Conservation (phyloP, 1,284 basidiomycete genomes). For the Ceratobasidium sp. region DNA sequence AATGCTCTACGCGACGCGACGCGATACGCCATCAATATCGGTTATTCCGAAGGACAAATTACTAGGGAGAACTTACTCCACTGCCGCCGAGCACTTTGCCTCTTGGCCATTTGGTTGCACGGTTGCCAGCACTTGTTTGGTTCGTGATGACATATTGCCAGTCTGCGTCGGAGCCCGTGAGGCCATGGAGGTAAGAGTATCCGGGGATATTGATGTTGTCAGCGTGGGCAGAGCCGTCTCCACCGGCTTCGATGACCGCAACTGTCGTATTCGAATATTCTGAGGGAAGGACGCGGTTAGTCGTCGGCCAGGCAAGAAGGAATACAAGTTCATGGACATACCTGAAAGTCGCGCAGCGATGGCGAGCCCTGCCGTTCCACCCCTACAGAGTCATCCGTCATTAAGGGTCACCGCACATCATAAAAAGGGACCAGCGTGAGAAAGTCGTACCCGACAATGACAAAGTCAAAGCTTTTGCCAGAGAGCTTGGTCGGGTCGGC, state of each 20-base stretch:
- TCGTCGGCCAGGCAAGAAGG: background rate
- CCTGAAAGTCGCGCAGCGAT: constrained; percentile 60
- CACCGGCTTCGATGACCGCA: constrained; percentile 62
- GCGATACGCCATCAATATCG: background rate
- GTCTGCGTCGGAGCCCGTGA: constrained; percentile 57
- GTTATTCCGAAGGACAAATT: background rate
- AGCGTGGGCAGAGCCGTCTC: constrained; percentile 56
- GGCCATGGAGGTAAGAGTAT: constrained; percentile 56
- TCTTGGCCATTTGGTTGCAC: constrained; percentile 56
- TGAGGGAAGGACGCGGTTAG: constrained; percentile 46
- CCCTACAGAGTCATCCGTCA: constrained; percentile 47
- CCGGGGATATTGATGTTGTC: constrained; percentile 58
- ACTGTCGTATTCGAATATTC: constrained; percentile 62
- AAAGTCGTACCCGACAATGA: constrained; percentile 55
- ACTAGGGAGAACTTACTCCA: constrained; percentile 49
- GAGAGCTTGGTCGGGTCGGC: constrained; percentile 51
- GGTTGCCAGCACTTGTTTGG: constrained; percentile 52
- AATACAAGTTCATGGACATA: background rate
- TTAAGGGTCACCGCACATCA: background rate
- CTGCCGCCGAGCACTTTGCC: constrained; percentile 61
- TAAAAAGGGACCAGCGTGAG: background rate
- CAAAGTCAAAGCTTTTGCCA: constrained; percentile 56
- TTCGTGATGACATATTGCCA: constrained; percentile 59
- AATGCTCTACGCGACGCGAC: constrained; percentile 49
- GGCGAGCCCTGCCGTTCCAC: constrained; percentile 64